Evolutionary conservation across 345 rosid species (phyloP), one percentile per base, ranked within the genome.

Genomic region (Lumnitzera littorea): DNA sequence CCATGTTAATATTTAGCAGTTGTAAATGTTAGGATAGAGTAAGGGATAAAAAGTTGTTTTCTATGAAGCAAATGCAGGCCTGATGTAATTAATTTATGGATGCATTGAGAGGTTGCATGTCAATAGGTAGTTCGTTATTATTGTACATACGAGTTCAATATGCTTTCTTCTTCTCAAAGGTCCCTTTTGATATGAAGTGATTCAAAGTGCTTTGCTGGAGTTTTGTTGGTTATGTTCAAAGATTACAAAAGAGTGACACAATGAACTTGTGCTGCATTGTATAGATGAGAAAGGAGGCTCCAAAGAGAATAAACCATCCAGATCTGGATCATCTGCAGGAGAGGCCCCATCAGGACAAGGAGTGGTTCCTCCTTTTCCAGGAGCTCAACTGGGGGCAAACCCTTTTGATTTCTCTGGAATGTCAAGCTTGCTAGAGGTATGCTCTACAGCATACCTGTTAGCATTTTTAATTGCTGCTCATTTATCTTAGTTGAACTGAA

Each of bases 331-430:
- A 56, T 77, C 95, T 29, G 63, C 87, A 49, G 82, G 74, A 55
- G 80, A 78, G 41, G 67, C 84, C 61, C 82, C 62, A 41, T 65
- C 76, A 20, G 80, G 72, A 23, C 79, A 62, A 51, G 60, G 71
- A 52, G 51, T 68, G 56, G 53, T 74, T 62, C 46, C 76, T 24
- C 31, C 91, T 72, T 48, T 79, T 50, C 57, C 78, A 17, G 76
- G 61, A 46, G 62, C 79, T 59, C 85, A 46, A 16, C 24, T 81
- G 15, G 64, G 74, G 57, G 67, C 60, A 13, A 88, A 86, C 73
- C 88, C 95, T 25, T 94, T 90, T 62, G 99, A 94, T 79, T 94
- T 94, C 78, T 94, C 99, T 0, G 88, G 77, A 17, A 84, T 94
- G 92, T 58, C 80, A 61, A 75, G 88, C 67, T 78, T 94, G 61